phyloP scores from a whole-genome alignment of 2,329 filamentous ascomycete genomes.

The Tolypocladium ophioglossoides region DNA sequence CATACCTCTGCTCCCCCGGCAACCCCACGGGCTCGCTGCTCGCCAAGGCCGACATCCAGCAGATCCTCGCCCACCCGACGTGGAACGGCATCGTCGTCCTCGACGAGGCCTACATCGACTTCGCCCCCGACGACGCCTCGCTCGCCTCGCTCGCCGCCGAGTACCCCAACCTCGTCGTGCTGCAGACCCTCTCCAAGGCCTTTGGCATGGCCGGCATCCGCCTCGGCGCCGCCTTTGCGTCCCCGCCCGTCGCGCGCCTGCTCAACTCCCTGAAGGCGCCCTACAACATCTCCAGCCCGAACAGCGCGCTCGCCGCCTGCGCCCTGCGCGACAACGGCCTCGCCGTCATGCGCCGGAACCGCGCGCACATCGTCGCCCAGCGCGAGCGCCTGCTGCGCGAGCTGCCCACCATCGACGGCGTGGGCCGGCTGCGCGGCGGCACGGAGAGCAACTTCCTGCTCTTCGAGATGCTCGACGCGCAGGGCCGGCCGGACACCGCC shows the following conservation, averaged over 20 bases:
- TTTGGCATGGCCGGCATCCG: constrained; percentile 93
- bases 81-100: constrained; percentile 94
- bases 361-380: constrained; percentile 61
- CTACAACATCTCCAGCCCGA: constrained; percentile 89
- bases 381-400: constrained; percentile 65
- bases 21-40: constrained; percentile 84
- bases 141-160: constrained; percentile 86
- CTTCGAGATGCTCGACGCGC: constrained; percentile 69
- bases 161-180: constrained; percentile 91
- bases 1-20: constrained; percentile 88
- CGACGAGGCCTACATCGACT: constrained; percentile 95
- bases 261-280: constrained; percentile 92
- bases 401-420: constrained; percentile 63
- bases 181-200: constrained; percentile 97
- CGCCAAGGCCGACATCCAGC: constrained; percentile 60
- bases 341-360: constrained; percentile 60
- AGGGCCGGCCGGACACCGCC: constrained; percentile 67
- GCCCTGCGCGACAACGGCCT: constrained; percentile 61
- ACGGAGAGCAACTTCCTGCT: constrained; percentile 79
- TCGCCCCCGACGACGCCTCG: constrained; percentile 64
- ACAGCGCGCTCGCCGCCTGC: constrained; percentile 66
- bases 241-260: constrained; percentile 61
- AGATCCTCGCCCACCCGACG: constrained; percentile 70
- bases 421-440: constrained; percentile 75
- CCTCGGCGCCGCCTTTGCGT: constrained; percentile 75